Conservation (phyloP, 352 stramenopile genomes). For the Blastocystis hominis region DNA sequence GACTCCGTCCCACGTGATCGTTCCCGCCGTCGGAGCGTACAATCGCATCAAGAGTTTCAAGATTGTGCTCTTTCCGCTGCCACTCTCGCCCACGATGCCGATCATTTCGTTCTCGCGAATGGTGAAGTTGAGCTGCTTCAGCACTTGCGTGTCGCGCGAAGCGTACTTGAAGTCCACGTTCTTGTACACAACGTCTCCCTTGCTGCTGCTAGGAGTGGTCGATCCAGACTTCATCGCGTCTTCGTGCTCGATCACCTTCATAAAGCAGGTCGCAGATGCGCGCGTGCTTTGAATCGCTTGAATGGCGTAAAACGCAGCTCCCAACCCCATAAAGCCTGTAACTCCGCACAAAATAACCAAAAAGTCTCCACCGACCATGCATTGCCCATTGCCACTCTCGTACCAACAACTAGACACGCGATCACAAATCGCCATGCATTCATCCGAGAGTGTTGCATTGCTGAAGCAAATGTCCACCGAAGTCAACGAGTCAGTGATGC, state of each 20-base stretch:
- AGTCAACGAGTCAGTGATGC: background rate
- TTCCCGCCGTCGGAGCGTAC: too few relatives aligned
- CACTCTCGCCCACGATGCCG: too few relatives aligned
- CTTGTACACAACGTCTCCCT: too few relatives aligned
- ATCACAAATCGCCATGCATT: background rate
- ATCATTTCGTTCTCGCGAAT: too few relatives aligned
- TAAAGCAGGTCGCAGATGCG: conserved; percentile 14
- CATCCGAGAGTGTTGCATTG: background rate
- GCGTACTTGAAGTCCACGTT: too few relatives aligned
- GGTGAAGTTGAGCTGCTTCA: too few relatives aligned
- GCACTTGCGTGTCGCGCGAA: too few relatives aligned
- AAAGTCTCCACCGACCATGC: conserved; percentile 67
- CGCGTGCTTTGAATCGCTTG: conserved; percentile 61
- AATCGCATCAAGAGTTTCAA: too few relatives aligned
- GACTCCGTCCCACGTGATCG: too few relatives aligned
- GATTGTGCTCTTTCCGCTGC: too few relatives aligned
- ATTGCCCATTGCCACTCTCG: conserved; percentile 62
- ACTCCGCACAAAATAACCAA: conserved; percentile 70
- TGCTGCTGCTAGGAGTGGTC: too few relatives aligned
- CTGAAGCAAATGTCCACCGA: conserved; percentile 27
- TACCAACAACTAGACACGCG: background rate
- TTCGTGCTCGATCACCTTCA: conserved; percentile 33
- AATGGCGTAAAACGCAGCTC: conserved; percentile 66
- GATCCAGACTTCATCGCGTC: too few relatives aligned
- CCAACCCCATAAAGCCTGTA: conserved; percentile 69